Evolutionary conservation across 192 early-diverging fungal species (phyloP).

Genomic region (Coemansia asiatica): DNA sequence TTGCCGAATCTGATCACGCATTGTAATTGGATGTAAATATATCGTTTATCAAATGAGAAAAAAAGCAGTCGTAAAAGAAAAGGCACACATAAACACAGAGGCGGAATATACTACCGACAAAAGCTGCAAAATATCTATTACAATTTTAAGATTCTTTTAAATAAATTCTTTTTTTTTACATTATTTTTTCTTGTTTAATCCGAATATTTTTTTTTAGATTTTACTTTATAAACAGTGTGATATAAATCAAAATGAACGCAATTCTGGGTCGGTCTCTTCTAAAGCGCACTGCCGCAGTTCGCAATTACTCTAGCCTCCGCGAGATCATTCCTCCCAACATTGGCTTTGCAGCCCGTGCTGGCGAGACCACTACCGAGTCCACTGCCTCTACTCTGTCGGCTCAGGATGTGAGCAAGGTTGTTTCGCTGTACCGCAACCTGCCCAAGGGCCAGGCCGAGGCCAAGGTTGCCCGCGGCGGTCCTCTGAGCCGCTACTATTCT

Average conservation of each 20-base stretch:
- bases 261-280: conserved; percentile 37
- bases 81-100: too few relatives aligned
- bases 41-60: too few relatives aligned
- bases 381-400: conserved; percentile 55
- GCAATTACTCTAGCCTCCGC: conserved; percentile 55
- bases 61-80: too few relatives aligned
- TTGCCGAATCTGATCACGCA: too few relatives aligned
- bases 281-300: conserved; percentile 35
- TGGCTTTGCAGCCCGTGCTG: conserved; percentile 61
- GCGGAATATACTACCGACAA: too few relatives aligned
- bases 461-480: conserved; percentile 58
- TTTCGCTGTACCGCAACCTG: conserved; percentile 72
- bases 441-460: conserved; percentile 66
- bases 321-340: conserved; percentile 73
- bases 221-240: not conserved
- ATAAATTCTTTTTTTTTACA: not conserved
- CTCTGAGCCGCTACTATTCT: conserved; percentile 63
- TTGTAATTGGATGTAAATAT: too few relatives aligned
- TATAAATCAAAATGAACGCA: conserved; percentile 35
- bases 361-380: conserved; percentile 35
- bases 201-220: not conserved
- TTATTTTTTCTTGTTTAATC: conserved; percentile 3
- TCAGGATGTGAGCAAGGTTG: conserved; percentile 64
- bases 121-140: too few relatives aligned
- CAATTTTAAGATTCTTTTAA: not conserved